These are phyloP conservation scores for Fusarium siculi DNA, from an alignment of 2,329 filamentous ascomycete genomes.

Conservation along the genomic window DNA sequence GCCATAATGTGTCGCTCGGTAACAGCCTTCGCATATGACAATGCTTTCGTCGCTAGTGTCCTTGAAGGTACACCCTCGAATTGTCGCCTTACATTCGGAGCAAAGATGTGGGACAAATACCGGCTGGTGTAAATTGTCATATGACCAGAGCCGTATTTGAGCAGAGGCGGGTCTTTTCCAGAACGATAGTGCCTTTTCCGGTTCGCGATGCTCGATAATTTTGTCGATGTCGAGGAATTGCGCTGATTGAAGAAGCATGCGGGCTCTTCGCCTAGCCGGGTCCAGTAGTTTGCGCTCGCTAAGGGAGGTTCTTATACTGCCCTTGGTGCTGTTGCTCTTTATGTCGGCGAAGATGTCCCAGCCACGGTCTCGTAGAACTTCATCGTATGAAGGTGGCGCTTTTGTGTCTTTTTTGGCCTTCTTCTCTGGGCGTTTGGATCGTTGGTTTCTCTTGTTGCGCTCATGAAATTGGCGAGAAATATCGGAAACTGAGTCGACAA, in stretches of 20 bases:
- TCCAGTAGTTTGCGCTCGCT: neutral
- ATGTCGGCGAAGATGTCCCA: constrained; percentile 42
- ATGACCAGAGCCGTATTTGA: constrained; percentile 35
- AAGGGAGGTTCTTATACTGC: constrained; percentile 12
- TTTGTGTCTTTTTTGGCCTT: neutral
- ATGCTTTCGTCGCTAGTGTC: constrained; percentile 9
- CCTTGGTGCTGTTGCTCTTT: constrained; percentile 28
- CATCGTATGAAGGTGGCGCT: constrained; percentile 36
- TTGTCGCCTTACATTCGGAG: constrained; percentile 24
- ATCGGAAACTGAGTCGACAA: constrained; percentile 51
- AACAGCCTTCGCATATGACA: constrained; percentile 50
- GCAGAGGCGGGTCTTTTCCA: constrained; percentile 42
- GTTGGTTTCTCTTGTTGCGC: constrained; percentile 26
- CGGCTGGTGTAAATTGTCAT: constrained; percentile 17
- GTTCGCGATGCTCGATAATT: constrained; percentile 49
- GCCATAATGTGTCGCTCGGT: constrained; percentile 44
- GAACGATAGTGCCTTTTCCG: constrained; percentile 33
- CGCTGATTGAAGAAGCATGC: constrained; percentile 47
- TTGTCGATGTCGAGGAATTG: constrained; percentile 54
- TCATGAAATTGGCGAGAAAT: constrained; percentile 44
- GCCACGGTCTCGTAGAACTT: constrained; percentile 30
- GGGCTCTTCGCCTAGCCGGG: constrained; percentile 36
- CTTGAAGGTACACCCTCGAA: constrained; percentile 43
- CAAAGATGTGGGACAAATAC: constrained; percentile 36
- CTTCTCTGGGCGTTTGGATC: neutral